Base-by-base conservation (phyloP, 441 rosid species). In the Mallotus japonicus region DNA sequence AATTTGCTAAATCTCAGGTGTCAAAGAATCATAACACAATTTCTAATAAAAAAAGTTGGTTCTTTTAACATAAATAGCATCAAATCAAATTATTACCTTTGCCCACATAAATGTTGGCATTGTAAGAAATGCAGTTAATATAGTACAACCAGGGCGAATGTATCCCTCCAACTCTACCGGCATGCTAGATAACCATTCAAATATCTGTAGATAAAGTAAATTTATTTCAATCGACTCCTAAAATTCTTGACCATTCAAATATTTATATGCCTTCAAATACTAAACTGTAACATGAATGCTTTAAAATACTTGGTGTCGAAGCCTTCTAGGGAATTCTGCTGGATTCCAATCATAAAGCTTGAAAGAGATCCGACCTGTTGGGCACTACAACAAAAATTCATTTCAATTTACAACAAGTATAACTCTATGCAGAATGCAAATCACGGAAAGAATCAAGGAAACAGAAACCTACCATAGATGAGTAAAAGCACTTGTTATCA, bases 291-390 rank as follows among this genome's bases (percentile, higher is more conserved):
- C 49, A 79, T 77, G 60, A 85, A 82, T 75, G 78, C 79, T 81
- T 83, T 86, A 79, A 87, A 82, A 81, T 95, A 95, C 99, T 91
- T 95, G 99, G 79, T 87, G 99, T 76, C 98, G 97, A 47, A 95
- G 97, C 85, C 97, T 91, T 83, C 99, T 85, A 0, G 99, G 99
- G 76, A 95, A 95, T 81, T 95, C 99, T 5, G 99, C 99, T 2
- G 99, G 99, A 82, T 95, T 95, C 99, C 99, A 95, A 75, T 95
- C 99, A 80, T 92, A 95, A 74, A 95, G 97, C 87, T 95, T 95
- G 84, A 95, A 95, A 20, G 98, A 93, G 82, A 95, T 90, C 68
- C 97, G 90, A 75, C 97, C 99, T 60, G 99, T 90, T 55, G 99
- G 98, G 69, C 97, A 91, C 99, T 95, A 74, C 71, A 90, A 65